phyloP scores from a whole-genome alignment of 345 rosid genomes.

The Geranium rotundifolium region DNA sequence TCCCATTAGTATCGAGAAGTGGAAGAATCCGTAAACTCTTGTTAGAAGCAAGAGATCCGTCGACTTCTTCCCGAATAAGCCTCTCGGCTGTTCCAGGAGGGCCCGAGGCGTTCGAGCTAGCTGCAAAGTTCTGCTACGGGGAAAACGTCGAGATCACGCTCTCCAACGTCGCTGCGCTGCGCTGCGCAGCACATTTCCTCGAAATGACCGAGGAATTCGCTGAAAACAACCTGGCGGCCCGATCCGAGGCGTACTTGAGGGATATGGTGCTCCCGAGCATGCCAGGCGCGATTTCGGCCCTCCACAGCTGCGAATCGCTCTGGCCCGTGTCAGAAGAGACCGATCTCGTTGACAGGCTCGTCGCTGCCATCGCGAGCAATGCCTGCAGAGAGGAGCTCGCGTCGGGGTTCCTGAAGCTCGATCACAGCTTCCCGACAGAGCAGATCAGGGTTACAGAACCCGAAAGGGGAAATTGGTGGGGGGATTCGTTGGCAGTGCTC shows the following conservation, averaged over 20 bases:
- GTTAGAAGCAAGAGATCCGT: constrained; percentile 60
- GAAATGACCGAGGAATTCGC: constrained; percentile 88
- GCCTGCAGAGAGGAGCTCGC: constrained; percentile 95
- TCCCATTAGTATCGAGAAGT: constrained; percentile 87
- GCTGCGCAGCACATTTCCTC: constrained; percentile 64
- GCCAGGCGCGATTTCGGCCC: constrained; percentile 53
- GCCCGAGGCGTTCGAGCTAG: constrained; percentile 78
- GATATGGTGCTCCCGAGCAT: constrained; percentile 60
- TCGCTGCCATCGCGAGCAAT: constrained; percentile 62
- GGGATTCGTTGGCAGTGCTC: constrained; percentile 55
- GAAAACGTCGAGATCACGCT: constrained; percentile 54
- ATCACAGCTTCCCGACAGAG: constrained; percentile 39
- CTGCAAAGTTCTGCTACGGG: constrained; percentile 97
- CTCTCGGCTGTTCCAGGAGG: constrained; percentile 70
- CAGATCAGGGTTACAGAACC: too few species aligned
- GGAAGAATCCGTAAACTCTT: constrained; percentile 71
- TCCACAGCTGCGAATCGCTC: constrained; percentile 69
- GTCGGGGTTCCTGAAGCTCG: constrained; percentile 84
- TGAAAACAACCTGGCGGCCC: constrained; percentile 58
- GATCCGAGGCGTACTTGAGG: constrained; percentile 56
- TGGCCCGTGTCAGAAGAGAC: constrained; percentile 69
- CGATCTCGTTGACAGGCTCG: constrained; percentile 52
- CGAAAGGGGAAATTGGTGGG: constrained; percentile 59
- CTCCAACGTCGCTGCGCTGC: constrained; percentile 58
- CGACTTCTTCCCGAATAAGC: constrained; percentile 36